These are phyloP conservation scores for Myxozyma monticola DNA, from an alignment of 805 yeast genomes.

Conservation along the genomic window DNA sequence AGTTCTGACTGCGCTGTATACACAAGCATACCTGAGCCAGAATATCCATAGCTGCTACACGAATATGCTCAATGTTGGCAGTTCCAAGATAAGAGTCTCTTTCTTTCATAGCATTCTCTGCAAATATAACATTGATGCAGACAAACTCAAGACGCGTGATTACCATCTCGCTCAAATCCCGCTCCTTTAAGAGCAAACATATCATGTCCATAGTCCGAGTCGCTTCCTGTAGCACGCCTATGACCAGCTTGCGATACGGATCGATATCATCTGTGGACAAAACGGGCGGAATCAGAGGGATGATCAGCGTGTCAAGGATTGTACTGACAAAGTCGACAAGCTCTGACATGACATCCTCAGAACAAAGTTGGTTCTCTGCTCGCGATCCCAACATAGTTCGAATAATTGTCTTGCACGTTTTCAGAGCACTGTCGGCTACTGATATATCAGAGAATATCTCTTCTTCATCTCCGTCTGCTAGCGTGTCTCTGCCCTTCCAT, in stretches of 20 bases:
- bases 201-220: conserved; percentile 10
- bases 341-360: conserved; percentile 25
- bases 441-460: background rate
- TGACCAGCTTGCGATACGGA: conserved; percentile 7
- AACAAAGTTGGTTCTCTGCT: conserved; percentile 24
- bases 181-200: conserved; percentile 8
- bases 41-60: conserved; percentile 33
- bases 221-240: conserved; percentile 21
- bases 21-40: conserved; percentile 17
- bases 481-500: conserved; percentile 13
- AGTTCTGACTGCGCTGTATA: background rate
- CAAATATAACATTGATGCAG: conserved; percentile 46
- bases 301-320: conserved; percentile 12
- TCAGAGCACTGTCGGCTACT: conserved; percentile 17
- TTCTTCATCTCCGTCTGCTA: background rate
- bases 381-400: conserved; percentile 23
- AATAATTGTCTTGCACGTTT: conserved; percentile 15
- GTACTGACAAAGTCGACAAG: conserved; percentile 14
- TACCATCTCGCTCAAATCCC: conserved; percentile 48
- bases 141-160: conserved; percentile 63
- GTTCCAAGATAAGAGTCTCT: conserved; percentile 33
- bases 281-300: conserved; percentile 20
- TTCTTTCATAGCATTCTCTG: conserved; percentile 37
- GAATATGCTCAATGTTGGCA: conserved; percentile 37
- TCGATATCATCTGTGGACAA: conserved; percentile 3